Conservation (phyloP, 179 eudicot species). For the Actinidia chinensis region DNA sequence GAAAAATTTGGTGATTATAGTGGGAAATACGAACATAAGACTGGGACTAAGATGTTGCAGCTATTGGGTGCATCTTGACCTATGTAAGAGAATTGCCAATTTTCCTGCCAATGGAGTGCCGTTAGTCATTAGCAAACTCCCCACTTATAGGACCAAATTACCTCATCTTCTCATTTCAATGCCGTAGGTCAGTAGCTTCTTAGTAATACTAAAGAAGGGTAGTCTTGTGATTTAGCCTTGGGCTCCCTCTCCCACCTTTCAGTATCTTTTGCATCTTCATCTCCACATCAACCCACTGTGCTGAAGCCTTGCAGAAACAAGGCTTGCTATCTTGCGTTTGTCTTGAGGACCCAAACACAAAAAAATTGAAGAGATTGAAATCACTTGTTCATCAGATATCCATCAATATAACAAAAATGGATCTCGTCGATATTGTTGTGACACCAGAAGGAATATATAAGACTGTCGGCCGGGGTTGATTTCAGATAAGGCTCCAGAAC, state of each 20-base stretch:
- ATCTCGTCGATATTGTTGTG: not conserved
- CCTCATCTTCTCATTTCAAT: not conserved
- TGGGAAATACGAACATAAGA: not conserved
- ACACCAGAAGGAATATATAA: not conserved
- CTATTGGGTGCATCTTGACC: not conserved
- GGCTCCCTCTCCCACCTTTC: not conserved
- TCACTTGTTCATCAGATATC: not conserved
- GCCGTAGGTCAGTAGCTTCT: not conserved
- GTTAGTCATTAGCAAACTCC: not conserved
- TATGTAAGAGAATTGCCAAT: not conserved
- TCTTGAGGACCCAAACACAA: not conserved
- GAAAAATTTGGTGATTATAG: not conserved
- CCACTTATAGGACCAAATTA: not conserved
- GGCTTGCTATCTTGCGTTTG: slow-evolving; percentile 3
- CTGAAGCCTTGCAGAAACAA: not conserved
- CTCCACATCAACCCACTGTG: not conserved
- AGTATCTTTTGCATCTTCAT: not conserved
- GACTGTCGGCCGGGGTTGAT: not conserved
- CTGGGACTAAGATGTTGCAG: not conserved
- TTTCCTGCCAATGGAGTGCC: not conserved
- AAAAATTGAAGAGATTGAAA: not conserved
- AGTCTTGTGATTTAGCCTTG: not conserved
- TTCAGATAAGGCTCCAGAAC: not conserved
- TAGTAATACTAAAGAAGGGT: not conserved
- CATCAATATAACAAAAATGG: not conserved